These are phyloP conservation scores for Blastocystis sp. DNA, from an alignment of 352 stramenopile genomes.

Conservation along the genomic window DNA sequence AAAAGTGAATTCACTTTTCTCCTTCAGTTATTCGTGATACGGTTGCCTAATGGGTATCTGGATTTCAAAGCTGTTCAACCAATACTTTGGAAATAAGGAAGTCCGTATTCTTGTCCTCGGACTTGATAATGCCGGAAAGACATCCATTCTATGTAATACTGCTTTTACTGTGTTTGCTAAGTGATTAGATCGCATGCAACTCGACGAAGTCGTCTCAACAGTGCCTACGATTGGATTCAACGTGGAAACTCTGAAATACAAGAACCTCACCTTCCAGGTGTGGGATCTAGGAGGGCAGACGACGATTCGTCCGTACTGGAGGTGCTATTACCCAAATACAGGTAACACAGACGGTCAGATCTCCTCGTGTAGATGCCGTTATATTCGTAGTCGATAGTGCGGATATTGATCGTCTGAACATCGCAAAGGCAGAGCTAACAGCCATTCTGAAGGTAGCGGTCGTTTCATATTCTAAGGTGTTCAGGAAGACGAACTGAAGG, in stretches of 20 bases:
- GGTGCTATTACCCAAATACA: conserved; percentile 98
- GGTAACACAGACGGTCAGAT: background rate
- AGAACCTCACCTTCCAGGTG: conserved; percentile 77
- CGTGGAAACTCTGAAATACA: conserved; percentile 76
- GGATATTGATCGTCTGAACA: conserved; percentile 87
- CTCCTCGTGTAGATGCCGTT: conserved; percentile 62
- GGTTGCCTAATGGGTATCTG: conserved; percentile 82
- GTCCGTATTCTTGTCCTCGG: conserved; percentile 98
- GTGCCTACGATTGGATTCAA: conserved; percentile 97
- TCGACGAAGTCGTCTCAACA: conserved; percentile 89
- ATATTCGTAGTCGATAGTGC: conserved; percentile 77
- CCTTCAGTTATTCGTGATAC: background rate
- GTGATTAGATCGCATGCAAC: conserved; percentile 56
- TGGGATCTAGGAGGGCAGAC: conserved; percentile 98
- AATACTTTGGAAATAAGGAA: conserved; percentile 95
- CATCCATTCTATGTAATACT: conserved; percentile 85
- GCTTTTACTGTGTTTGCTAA: background rate
- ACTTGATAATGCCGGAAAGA: conserved; percentile 98
- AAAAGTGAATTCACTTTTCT: background rate
- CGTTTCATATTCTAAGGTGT: conserved; percentile 1
- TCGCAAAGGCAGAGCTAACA: conserved; percentile 82
- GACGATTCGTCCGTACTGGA: conserved; percentile 97
- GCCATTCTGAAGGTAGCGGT: conserved; percentile 51
- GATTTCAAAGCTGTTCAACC: conserved; percentile 89
- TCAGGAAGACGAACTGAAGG: conserved; percentile 92